Evolutionary conservation across 768 basidiomycete species (phyloP).

Genomic region (Cubamyces sp.): DNA sequence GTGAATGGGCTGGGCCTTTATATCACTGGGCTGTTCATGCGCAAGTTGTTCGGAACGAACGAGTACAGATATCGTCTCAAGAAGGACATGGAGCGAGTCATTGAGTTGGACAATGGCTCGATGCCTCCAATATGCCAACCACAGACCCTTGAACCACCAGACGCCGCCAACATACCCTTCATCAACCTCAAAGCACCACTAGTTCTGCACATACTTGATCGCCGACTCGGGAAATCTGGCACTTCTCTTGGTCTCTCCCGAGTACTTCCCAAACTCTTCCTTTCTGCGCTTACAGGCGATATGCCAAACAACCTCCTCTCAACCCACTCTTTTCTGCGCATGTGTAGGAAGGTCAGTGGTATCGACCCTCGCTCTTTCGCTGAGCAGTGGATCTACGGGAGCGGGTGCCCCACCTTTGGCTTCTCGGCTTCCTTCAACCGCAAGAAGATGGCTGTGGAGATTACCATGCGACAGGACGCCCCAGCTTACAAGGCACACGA

Average conservation of each 20-base stretch:
- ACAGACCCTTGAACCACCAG: slow-evolving; percentile 81
- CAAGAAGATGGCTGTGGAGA: slow-evolving; percentile 98
- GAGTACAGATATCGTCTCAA: slow-evolving; percentile 95
- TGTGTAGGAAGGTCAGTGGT: slow-evolving; percentile 91
- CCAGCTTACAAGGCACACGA: slow-evolving; percentile 73
- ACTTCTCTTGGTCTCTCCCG: slow-evolving; percentile 94
- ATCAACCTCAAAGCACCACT: slow-evolving; percentile 94
- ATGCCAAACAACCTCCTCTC: slow-evolving; percentile 83
- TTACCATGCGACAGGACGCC: slow-evolving; percentile 88
- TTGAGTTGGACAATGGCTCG: slow-evolving; percentile 83
- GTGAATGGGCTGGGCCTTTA: slow-evolving; percentile 92
- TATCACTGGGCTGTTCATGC: slow-evolving; percentile 85
- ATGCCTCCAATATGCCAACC: slow-evolving; percentile 96
- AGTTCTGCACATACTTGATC: slow-evolving; percentile 95
- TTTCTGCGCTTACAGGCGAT: slow-evolving; percentile 92
- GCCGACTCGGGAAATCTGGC: slow-evolving; percentile 91
- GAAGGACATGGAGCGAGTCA: slow-evolving; percentile 93
- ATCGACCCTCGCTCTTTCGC: slow-evolving; percentile 89
- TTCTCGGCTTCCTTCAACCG: slow-evolving; percentile 93
- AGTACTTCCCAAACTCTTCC: slow-evolving; percentile 92
- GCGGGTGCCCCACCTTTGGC: slow-evolving; percentile 90
- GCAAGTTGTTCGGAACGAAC: slow-evolving; percentile 90
- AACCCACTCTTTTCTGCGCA: slow-evolving; percentile 88
- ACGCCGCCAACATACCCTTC: slow-evolving; percentile 77
- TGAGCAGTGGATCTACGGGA: slow-evolving; percentile 99